These are phyloP conservation scores for Cordyceps cateniannulata DNA, from an alignment of 2,329 filamentous ascomycete species.

Conservation along the genomic window DNA sequence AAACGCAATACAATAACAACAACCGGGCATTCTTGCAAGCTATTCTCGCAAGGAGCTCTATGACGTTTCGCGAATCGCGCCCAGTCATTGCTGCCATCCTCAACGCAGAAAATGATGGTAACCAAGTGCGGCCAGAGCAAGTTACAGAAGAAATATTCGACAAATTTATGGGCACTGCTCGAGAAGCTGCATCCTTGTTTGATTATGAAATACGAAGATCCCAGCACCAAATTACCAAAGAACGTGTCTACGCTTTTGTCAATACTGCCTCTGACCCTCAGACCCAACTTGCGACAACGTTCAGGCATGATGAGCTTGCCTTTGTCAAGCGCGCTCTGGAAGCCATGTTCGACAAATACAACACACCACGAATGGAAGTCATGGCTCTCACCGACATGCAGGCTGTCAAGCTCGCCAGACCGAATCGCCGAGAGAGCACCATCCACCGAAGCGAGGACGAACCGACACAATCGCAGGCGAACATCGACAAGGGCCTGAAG, in stretches of 20 bases:
- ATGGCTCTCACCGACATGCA: slow-evolving; percentile 78
- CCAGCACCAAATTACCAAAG: slow-evolving; percentile 59
- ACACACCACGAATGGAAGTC: slow-evolving; percentile 71
- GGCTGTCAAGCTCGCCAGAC: slow-evolving; percentile 62
- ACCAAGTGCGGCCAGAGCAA: slow-evolving; percentile 47
- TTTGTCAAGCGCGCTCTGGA: slow-evolving; percentile 86
- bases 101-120: slow-evolving; percentile 40
- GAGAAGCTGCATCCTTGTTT: slow-evolving; percentile 66
- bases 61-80: slow-evolving; percentile 69
- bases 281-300: slow-evolving; percentile 80
- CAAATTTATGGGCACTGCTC: slow-evolving; percentile 63
- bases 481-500: slow-evolving; percentile 54
- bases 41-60: slow-evolving; percentile 68
- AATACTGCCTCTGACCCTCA: slow-evolving; percentile 81
- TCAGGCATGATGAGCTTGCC: slow-evolving; percentile 75
- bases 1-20: slow-evolving; percentile 45
- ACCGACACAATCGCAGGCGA: slow-evolving; percentile 26
- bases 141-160: slow-evolving; percentile 63
- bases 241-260: slow-evolving; percentile 74
- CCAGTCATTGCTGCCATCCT: slow-evolving; percentile 71
- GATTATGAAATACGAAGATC: slow-evolving; percentile 82
- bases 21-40: slow-evolving; percentile 90
- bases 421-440: slow-evolving; percentile 33
- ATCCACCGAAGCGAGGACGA: slow-evolving; percentile 19
- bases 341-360: slow-evolving; percentile 85